Conservation (phyloP, 306 rosid genomes). For the Arachis hypogaea region DNA sequence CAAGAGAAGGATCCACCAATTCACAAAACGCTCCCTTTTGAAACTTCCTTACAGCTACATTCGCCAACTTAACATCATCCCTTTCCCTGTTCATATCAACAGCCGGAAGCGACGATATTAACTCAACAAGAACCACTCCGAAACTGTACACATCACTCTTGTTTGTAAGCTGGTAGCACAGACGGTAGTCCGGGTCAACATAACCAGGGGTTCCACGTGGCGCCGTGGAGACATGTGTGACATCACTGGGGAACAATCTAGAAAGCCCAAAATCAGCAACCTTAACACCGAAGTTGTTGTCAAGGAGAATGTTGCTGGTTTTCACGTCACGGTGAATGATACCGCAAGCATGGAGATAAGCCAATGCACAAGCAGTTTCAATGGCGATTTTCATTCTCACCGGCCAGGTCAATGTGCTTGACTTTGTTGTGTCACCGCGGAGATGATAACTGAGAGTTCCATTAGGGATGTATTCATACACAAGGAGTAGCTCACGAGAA, state of each 20-base stretch:
- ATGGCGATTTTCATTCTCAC: conserved; percentile 62
- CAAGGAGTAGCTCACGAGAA: conserved; percentile 60
- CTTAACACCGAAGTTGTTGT: conserved; percentile 50
- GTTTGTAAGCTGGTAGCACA: conserved; percentile 62
- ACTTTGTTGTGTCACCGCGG: conserved; percentile 42
- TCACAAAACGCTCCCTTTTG: conserved; percentile 10
- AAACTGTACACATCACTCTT: conserved; percentile 78
- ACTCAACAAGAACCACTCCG: conserved; percentile 66
- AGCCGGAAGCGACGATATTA: conserved; percentile 65
- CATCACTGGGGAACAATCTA: conserved; percentile 55
- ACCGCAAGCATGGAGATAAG: conserved; percentile 67
- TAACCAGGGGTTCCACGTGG: conserved; percentile 74
- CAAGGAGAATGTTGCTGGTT: conserved; percentile 69
- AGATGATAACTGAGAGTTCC: conserved; percentile 71
- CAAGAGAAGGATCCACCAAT: conserved; percentile 43
- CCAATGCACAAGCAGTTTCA: conserved; percentile 63
- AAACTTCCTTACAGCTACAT: conserved; percentile 41
- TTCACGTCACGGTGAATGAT: conserved; percentile 54
- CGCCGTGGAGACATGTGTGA: conserved; percentile 66
- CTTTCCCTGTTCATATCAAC: conserved; percentile 52
- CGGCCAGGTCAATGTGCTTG: conserved; percentile 47
- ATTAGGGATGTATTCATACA: conserved; percentile 63
- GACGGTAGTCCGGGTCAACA: conserved; percentile 66
- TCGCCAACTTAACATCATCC: conserved; percentile 42
- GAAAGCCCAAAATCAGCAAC: conserved; percentile 81